These are phyloP conservation scores for Pseudonectria buxi DNA, from an alignment of 2,329 filamentous ascomycete species.

Conservation along the genomic window DNA sequence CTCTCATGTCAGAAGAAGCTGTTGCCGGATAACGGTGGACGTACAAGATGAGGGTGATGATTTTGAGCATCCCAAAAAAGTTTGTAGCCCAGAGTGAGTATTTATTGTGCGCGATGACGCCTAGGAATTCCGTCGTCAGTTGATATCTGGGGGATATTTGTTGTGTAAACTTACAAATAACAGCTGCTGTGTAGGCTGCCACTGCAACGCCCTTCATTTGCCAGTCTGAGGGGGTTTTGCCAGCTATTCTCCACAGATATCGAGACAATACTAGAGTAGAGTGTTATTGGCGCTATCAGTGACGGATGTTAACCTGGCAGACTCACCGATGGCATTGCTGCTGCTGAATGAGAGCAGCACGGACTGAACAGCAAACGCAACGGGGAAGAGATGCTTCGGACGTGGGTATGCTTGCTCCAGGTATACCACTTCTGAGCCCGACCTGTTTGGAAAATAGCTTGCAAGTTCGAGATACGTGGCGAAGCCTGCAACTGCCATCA, in stretches of 20 bases:
- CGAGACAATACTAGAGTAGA: conserved; percentile 56
- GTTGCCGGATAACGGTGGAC: not conserved
- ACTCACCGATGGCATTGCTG: conserved; percentile 50
- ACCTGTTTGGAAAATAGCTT: conserved; percentile 60
- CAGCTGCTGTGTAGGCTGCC: conserved; percentile 54
- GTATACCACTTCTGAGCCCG: conserved; percentile 60
- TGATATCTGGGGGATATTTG: not conserved
- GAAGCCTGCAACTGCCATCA: conserved; percentile 50
- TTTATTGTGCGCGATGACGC: conserved; percentile 46
- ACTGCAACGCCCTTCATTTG: conserved; percentile 60
- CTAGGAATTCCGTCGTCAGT: conserved; percentile 12
- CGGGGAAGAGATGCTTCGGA: conserved; percentile 57
- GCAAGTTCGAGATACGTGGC: conserved; percentile 57
- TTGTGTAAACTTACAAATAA: conserved; percentile 37
- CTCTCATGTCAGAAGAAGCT: not conserved
- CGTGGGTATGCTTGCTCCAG: conserved; percentile 61
- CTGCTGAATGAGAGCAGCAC: conserved; percentile 60
- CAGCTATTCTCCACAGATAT: conserved; percentile 55
- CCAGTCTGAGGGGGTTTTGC: conserved; percentile 48
- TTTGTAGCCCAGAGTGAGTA: conserved; percentile 52
- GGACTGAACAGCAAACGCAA: conserved; percentile 56
- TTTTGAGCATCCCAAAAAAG: conserved; percentile 50
- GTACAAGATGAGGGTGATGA: conserved; percentile 53
- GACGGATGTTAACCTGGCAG: conserved; percentile 23
- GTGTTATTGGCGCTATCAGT: not conserved